Base-by-base conservation (phyloP, 768 basidiomycete species). In the Tubosaeta sp. region DNA sequence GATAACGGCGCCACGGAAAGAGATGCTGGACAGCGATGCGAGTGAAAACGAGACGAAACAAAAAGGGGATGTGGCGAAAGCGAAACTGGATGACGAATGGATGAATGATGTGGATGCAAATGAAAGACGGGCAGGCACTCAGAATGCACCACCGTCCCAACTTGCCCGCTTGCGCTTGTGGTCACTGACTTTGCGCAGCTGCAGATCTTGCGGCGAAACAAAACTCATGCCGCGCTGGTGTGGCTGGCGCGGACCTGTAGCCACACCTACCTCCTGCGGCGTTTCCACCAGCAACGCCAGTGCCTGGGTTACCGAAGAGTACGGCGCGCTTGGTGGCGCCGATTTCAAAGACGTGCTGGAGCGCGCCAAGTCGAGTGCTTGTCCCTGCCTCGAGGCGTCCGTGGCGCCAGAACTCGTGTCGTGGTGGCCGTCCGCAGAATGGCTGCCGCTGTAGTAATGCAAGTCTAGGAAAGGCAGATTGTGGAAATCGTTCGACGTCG, bases 391-490 rank as follows among this genome's bases (percentile, higher is more conserved):
- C 43, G 65, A 63, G 48, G 58, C 29, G 34, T 65, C 63, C 10
- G 58, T 55, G 39, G 59, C 57, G 36, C 63, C 64, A 13, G 58
- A 49, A 38, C 44, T 40, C 53, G 45, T 46, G 41, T 68, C 65
- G 6, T 62, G 67, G 29, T 60, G 58, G n/a, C 64, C 62, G 11
- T 68, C 66, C 47, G 44, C 49, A n/a, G 60, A 48, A 59, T 60
- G 56, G 21, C 57, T 61, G 44, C 67, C 56, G 19, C 72, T 72
- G 52, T 83, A 83, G 62, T 87, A 87, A 61, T 89, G 87, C 65
- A 89, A 63, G 62, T 89, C 87, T 48, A 89, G 73, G 67, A 86
- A 89, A 3, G 85, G 80, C 2, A 87, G 66, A 53, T 80, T 77
- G 44, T 82, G 75, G 41, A 69, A 53, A 39, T 71, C 69, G 41